These are phyloP conservation scores for Pyrus betulifolia DNA, from an alignment of 306 rosid genomes.

Conservation along the genomic window DNA sequence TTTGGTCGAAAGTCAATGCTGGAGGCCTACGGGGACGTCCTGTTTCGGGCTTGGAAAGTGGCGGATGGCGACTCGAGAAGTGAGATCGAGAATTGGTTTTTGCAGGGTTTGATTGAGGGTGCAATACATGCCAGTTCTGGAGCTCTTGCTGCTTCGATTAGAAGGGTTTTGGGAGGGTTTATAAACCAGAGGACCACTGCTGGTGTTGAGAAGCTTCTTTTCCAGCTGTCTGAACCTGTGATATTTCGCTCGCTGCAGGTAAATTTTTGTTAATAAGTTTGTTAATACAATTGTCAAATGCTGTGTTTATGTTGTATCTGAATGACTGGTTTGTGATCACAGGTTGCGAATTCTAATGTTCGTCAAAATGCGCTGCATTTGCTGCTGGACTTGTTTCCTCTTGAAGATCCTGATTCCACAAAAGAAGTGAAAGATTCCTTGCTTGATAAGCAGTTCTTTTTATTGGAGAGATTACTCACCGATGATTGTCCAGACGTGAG, in stretches of 20 bases:
- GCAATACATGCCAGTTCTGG: conserved; percentile 51
- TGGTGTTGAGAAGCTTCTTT: conserved; percentile 80
- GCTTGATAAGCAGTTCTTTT: conserved; percentile 72
- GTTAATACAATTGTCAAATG: neutral
- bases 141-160: conserved; percentile 55
- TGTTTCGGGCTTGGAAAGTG: conserved; percentile 84
- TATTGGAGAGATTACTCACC: conserved; percentile 60
- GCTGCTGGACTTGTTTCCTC: conserved; percentile 81
- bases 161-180: conserved; percentile 74
- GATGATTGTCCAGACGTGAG: conserved; percentile 79
- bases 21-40: conserved; percentile 71
- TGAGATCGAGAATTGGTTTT: conserved; percentile 60
- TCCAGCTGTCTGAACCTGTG: conserved; percentile 71
- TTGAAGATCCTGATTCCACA: conserved; percentile 85
- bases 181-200: conserved; percentile 72
- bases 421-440: conserved; percentile 81
- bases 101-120: conserved; percentile 74
- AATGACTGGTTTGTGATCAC: neutral
- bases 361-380: conserved; percentile 82
- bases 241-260: conserved; percentile 92
- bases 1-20: conserved; percentile 85
- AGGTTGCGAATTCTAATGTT: conserved; percentile 92
- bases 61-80: conserved; percentile 33
- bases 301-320: neutral
- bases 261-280: neutral